Evolutionary conservation across 1,139 yeast genomes (phyloP).

Genomic region (Candida sp.): DNA sequence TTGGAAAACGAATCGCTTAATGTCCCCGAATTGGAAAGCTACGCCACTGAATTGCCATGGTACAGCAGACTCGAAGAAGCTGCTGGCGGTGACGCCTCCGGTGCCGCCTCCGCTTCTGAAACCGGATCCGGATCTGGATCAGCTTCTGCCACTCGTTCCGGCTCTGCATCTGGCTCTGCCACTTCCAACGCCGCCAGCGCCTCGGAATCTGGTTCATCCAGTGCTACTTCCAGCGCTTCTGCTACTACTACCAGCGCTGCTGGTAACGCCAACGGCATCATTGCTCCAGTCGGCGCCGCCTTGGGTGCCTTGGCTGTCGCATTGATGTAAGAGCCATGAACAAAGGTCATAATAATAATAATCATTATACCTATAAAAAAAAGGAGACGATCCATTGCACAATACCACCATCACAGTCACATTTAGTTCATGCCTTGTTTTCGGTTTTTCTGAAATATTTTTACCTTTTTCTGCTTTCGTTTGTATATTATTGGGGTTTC

Average conservation of each 20-base stretch:
- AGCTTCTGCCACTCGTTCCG: too few relatives aligned
- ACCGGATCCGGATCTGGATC: slow-evolving; percentile 1
- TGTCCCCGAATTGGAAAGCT: slow-evolving; percentile 30
- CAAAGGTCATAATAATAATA: neutral
- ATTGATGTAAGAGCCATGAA: slow-evolving; percentile 25
- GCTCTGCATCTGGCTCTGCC: too few relatives aligned
- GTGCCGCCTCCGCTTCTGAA: slow-evolving; percentile 1
- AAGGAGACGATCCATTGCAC: neutral
- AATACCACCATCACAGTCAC: neutral
- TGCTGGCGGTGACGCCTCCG: too few relatives aligned
- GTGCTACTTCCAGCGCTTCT: slow-evolving; percentile 3
- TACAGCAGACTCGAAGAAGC: slow-evolving; percentile 34
- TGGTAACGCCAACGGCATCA: slow-evolving; percentile 18
- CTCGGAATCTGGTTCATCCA: slow-evolving; percentile 11
- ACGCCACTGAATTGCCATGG: slow-evolving; percentile 51
- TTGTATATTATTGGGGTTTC: neutral
- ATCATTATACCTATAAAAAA: too few relatives aligned
- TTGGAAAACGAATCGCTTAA: slow-evolving; percentile 28
- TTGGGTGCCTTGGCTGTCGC: slow-evolving; percentile 41
- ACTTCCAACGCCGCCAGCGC: slow-evolving; percentile 11
- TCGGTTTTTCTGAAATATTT: neutral
- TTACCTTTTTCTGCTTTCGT: neutral
- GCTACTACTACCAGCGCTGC: slow-evolving; percentile 7
- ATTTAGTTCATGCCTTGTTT: neutral
- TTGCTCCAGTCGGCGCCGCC: slow-evolving; percentile 39